A percentile compares a stretch with the other conserved stretches of the same genome.
Conservation (phyloP, 352 stramenopile species). For the Globisporangium rhizosaccharum region DNA sequence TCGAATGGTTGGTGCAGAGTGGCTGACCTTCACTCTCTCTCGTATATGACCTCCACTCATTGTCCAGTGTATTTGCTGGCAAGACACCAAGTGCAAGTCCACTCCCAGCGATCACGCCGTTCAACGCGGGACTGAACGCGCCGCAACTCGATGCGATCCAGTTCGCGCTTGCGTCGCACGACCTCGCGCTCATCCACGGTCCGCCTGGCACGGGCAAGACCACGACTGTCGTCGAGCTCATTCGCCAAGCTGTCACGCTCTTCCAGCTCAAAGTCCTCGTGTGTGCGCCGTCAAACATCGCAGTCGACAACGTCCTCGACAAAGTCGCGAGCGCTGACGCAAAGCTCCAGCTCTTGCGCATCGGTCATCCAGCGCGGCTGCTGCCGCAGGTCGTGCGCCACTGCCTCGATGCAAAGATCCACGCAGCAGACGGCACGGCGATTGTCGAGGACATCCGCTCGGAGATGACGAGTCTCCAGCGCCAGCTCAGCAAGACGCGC, state of each 20-base stretch:
- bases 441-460: slow-evolving; percentile 94
- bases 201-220: slow-evolving; percentile 95
- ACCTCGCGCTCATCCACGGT: slow-evolving; percentile 90
- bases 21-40: not conserved
- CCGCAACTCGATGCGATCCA: slow-evolving; percentile 70
- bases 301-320: slow-evolving; percentile 97
- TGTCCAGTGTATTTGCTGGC: slow-evolving; percentile 42
- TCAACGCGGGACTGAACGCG: slow-evolving; percentile 54
- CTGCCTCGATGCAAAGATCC: slow-evolving; percentile 93
- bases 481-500: slow-evolving; percentile 45
- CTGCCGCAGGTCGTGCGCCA: slow-evolving; percentile 88
- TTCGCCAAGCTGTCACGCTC: slow-evolving; percentile 87
- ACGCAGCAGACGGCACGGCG: slow-evolving; percentile 90
- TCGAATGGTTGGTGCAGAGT: not conserved
- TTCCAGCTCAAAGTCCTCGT: slow-evolving; percentile 92
- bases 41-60: no score
- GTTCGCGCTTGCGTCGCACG: slow-evolving; percentile 79
- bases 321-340: slow-evolving; percentile 66
- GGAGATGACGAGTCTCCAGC: slow-evolving; percentile 79
- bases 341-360: slow-evolving; percentile 45
- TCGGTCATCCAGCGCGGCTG: slow-evolving; percentile 95
- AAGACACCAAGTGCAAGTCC: slow-evolving; percentile 43
- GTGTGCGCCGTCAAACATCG: slow-evolving; percentile 97
- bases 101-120: slow-evolving; percentile 37
- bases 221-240: slow-evolving; percentile 96